Percentiles rank a stretch among this genome's conserved stretches.
Conservation (phyloP, 306 rosid species). For the Prosopis cineraria region DNA sequence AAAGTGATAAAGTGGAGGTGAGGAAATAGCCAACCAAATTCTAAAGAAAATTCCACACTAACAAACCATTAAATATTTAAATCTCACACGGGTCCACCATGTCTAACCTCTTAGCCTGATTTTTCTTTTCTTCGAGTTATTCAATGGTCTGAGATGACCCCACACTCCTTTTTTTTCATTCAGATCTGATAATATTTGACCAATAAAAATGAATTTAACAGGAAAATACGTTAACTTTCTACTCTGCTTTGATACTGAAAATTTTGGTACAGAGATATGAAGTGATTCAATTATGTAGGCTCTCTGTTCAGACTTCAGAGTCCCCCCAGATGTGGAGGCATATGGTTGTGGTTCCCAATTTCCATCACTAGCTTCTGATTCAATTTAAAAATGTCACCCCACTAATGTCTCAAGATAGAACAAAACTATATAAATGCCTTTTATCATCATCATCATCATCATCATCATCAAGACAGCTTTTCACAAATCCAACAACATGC, state of each 20-base stretch:
- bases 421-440: slow-evolving; percentile 28
- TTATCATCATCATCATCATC: not conserved
- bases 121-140: not conserved
- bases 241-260: not conserved
- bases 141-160: not conserved
- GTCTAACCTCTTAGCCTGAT: not conserved
- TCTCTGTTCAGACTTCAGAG: slow-evolving; percentile 1
- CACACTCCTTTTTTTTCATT: not conserved
- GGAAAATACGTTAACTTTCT: not conserved
- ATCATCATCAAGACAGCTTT: slow-evolving; percentile 36
- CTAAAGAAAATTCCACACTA: slow-evolving; percentile 35
- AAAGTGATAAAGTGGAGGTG: slow-evolving; percentile 33
- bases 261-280: slow-evolving; percentile 29
- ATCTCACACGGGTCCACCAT: slow-evolving; percentile 43
- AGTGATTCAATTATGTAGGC: slow-evolving; percentile 36
- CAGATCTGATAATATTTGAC: not conserved
- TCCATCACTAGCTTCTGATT: slow-evolving; percentile 4
- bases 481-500: slow-evolving; percentile 39
- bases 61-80: slow-evolving; percentile 6
- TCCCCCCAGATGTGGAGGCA: slow-evolving; percentile 36
- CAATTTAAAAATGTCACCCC: slow-evolving; percentile 35
- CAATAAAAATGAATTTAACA: not conserved
- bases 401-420: slow-evolving; percentile 33
- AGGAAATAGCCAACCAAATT: slow-evolving; percentile 31
- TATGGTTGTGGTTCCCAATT: slow-evolving; percentile 8